Evolutionary conservation across 495 filamentous ascomycete species (phyloP).

Genomic region (Rostrohypoxylon terebratum): DNA sequence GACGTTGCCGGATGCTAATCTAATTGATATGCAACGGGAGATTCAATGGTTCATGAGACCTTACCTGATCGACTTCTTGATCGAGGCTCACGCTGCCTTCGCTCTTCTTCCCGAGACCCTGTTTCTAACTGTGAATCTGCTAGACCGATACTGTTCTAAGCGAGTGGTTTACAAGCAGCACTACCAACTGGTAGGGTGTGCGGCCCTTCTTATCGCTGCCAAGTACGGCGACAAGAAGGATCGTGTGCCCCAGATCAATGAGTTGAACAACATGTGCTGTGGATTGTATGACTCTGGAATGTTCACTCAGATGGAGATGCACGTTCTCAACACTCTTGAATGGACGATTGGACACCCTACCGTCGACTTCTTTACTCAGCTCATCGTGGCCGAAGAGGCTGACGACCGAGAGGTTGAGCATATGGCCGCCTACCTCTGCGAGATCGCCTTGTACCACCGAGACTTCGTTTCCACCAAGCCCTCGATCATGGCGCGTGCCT

Average conservation of each 20-base stretch:
- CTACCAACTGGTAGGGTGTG: constrained; percentile 97
- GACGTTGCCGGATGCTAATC: constrained; percentile 93
- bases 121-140: constrained; percentile 94
- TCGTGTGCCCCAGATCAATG: constrained; percentile 91
- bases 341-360: constrained; percentile 98
- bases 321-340: constrained; percentile 95
- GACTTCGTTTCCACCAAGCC: constrained; percentile 93
- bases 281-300: constrained; percentile 98
- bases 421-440: constrained; percentile 92
- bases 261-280: constrained; percentile 99
- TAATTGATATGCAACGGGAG: constrained; percentile 98
- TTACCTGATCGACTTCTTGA: constrained; percentile 97
- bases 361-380: constrained; percentile 89
- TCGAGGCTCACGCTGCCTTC: constrained; percentile 96
- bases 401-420: constrained; percentile 91
- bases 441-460: constrained; percentile 94
- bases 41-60: constrained; percentile 99
- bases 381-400: constrained; percentile 73
- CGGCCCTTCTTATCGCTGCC: constrained; percentile 93
- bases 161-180: constrained; percentile 99
- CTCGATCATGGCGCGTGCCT: constrained; percentile 88
- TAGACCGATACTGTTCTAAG: constrained; percentile 97
- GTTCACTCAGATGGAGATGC: constrained; percentile 99
- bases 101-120: constrained; percentile 92
- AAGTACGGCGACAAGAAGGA: constrained; percentile 99